Evolutionary conservation across 176 grass and related monocot species (phyloP), one percentile per base, ranked within the genome.

Genomic region (Calamus simplicifolius): DNA sequence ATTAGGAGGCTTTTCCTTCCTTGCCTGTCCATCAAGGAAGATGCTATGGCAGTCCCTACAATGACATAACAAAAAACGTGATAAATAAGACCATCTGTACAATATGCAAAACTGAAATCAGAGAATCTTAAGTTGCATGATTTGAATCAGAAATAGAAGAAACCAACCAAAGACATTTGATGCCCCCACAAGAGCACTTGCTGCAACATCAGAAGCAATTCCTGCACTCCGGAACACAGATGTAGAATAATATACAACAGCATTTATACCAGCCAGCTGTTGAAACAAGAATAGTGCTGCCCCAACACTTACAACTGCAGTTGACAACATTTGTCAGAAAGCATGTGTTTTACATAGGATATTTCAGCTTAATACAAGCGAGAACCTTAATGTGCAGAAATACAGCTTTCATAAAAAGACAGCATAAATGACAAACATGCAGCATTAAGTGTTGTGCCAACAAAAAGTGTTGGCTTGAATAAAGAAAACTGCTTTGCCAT

Each of bases 181-280:
- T 4, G 93, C 93, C 58, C 87, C 88, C 70, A 92, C 93, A 83
- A 98, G 88, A 80, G 93, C 93, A 76, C 93, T 98, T 35, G 93
- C 93, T 70, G 93, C 93, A 83, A 89, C 84, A 92, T 98, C 88
- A 83, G 93, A 98, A 75, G 75, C 52, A 78, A 98, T 92, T 78
- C 93, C 88, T 12, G 93, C 93, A 74, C 72, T 85, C 63, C 84
- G 93, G 73, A 98, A 98, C 70, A 98, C 93, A 1, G 87, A 92
- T 67, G 93, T 92, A 25, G 93, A 98, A 73, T 98, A 98, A 74
- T 98, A 98, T 57, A 98, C 93, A 68, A 98, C 88, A 17, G 93
- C 93, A 58, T 98, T 98, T 81, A 98, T 98, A 50, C 93, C 93
- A 73, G 93, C 93, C 76, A 98, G 59, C 49, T 98, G 93, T 69